Conservation (phyloP, 2,329 filamentous ascomycete species). For the Colletotrichum paranaense region DNA sequence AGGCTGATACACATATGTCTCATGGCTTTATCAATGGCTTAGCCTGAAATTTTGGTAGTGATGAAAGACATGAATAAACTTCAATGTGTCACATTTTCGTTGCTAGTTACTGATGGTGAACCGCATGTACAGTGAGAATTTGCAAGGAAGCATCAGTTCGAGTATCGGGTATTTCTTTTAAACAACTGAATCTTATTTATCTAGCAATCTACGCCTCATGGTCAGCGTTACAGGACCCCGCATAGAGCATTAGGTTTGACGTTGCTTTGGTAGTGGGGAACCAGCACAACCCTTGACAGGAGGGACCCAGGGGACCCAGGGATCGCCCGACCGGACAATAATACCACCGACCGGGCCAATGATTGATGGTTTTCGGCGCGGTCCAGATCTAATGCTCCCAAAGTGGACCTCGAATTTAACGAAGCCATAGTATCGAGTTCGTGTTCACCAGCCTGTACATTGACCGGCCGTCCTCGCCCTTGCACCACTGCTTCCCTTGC, state of each 20-base stretch:
- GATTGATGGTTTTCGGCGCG: slow-evolving; percentile 2
- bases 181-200: not conserved
- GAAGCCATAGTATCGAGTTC: slow-evolving; percentile 27
- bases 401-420: slow-evolving; percentile 33
- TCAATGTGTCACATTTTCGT: not conserved
- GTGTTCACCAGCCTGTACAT: slow-evolving; percentile 26
- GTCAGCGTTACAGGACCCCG: slow-evolving; percentile 25
- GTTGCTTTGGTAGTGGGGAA: slow-evolving; percentile 7
- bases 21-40: not conserved
- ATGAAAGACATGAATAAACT: not conserved
- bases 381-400: slow-evolving; percentile 24
- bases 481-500: slow-evolving; percentile 10
- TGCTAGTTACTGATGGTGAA: not conserved
- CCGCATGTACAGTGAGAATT: not conserved
- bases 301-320: slow-evolving; percentile 4
- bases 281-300: slow-evolving; percentile 4
- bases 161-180: not conserved
- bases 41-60: not conserved
- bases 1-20: slow-evolving; percentile 31
- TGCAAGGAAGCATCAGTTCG: not conserved
- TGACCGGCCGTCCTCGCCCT: slow-evolving; percentile 11
- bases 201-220: too few species aligned
- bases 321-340: slow-evolving; percentile 25
- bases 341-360: slow-evolving; percentile 29
- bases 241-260: not conserved